Evolutionary conservation across 2,329 filamentous ascomycete genomes (phyloP), one percentile per base, ranked within the genome.

Genomic region (Trichoderma sp.): DNA sequence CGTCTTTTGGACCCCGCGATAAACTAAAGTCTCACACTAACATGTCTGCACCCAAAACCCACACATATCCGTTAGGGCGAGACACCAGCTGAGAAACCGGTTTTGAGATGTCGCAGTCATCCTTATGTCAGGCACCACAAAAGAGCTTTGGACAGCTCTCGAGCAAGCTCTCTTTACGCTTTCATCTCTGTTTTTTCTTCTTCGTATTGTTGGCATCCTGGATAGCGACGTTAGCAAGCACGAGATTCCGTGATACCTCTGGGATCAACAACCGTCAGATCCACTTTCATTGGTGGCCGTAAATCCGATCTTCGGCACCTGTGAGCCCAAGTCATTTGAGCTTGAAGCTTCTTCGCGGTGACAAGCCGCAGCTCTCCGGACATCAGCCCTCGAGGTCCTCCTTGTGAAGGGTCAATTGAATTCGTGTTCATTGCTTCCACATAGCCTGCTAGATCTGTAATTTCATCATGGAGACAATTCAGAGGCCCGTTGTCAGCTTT

Each of bases 401-500:
- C 6, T 65, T 11, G 47, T 32, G n/a, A 24, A 30, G 18, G 39
- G 26, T 36, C 39, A 61, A 56, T 63, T 56, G 12, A 18, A 18
- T 28, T n/a, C 26, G 1, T n/a, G 4, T 2, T 4, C 26, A 24
- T 36, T 30, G 28, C 26, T 53, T 11, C 15, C 28, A 15, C 30
- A 43, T 18, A 32, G 28, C 53, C 30, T 18, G n/a, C 8, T 28
- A 30, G 58, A 51, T 28, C 36, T 32, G 18, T 66, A 21, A 58
- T 43, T 18, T 43, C 51, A 11, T 24, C 60, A 79, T 73, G 76
- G 80, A 79, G 76, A 61, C 77, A 39, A 74, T 78, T 28, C 73
- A 74, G 60, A 83, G 83, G 74, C 83, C 83, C 15, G 76, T 82
- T 39, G 85, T 87, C 72, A 83, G 83, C 76, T 87, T 85, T 77